Conservation (phyloP, 805 yeast genomes). For the Yarrowia yakushimensis region DNA sequence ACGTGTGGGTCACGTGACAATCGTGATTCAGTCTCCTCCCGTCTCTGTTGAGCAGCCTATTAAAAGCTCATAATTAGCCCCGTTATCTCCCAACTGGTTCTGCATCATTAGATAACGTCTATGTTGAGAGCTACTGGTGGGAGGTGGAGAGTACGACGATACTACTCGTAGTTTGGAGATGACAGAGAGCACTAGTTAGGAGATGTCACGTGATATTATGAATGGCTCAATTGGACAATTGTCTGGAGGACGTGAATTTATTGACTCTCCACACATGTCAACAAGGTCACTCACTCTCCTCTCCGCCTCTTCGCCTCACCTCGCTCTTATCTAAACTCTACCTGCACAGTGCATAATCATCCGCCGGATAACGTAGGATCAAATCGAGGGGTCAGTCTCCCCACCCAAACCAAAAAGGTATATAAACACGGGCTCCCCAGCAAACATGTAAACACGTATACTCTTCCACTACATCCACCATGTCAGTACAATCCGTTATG, state of each 20-base stretch:
- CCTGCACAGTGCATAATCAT: not conserved
- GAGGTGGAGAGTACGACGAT: no score
- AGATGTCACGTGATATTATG: no score
- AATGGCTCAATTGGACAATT: no score
- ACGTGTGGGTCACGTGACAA: no score
- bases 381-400: not conserved
- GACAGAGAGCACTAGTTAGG: no score
- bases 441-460: no score
- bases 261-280: no score
- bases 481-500: slow-evolving; percentile 22
- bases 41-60: slow-evolving; percentile 3
- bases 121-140: not conserved
- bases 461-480: not conserved
- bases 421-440: not conserved
- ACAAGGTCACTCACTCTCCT: not conserved
- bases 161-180: no score
- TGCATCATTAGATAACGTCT: slow-evolving; percentile 16
- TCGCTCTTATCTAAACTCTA: slow-evolving; percentile 21
- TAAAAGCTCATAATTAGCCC: slow-evolving; percentile 10
- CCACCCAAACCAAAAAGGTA: not conserved
- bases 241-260: no score
- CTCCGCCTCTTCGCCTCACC: not conserved
- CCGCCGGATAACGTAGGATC: slow-evolving; percentile 24
- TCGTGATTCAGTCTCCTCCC: no score
- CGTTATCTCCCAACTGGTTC: slow-evolving; percentile 22